phyloP scores from a whole-genome alignment of 108 stramenopile species.

The Skeletonema menzelii region DNA sequence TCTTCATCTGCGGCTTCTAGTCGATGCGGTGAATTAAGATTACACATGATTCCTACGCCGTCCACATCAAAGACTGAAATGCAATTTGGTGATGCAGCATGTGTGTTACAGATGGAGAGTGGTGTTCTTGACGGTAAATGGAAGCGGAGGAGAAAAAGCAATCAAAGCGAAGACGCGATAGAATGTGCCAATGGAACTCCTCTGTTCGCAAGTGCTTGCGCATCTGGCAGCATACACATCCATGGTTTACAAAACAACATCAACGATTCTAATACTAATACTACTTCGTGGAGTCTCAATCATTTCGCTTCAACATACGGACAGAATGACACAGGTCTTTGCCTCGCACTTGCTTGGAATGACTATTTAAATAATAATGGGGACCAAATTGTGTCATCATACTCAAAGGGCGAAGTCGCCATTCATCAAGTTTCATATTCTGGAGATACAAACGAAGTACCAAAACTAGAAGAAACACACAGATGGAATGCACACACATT shows the following conservation, averaged over 20 bases:
- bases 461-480: conserved; percentile 23
- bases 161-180: neutral
- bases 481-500: conserved; percentile 75
- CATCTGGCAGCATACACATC: conserved; percentile 45
- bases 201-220: conserved; percentile 35
- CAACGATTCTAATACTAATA: conserved; percentile 5
- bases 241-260: conserved; percentile 24
- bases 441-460: conserved; percentile 3
- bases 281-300: conserved; percentile 27
- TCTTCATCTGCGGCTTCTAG: neutral
- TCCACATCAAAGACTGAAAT: conserved; percentile 15
- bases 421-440: conserved; percentile 44
- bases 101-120: conserved; percentile 28
- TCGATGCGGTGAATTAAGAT: conserved; percentile 47
- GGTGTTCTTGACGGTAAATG: conserved; percentile 89
- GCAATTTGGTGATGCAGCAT: conserved; percentile 32
- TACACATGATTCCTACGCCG: conserved; percentile 29
- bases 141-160: conserved; percentile 14
- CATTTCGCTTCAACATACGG: conserved; percentile 23
- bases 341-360: conserved; percentile 66
- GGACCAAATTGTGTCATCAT: conserved; percentile 75
- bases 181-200: conserved; percentile 1
- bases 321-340: conserved; percentile 21
- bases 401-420: conserved; percentile 70
- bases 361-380: conserved; percentile 8